Conservation (phyloP, 2,329 filamentous ascomycete genomes). For the Venturia pyrina region DNA sequence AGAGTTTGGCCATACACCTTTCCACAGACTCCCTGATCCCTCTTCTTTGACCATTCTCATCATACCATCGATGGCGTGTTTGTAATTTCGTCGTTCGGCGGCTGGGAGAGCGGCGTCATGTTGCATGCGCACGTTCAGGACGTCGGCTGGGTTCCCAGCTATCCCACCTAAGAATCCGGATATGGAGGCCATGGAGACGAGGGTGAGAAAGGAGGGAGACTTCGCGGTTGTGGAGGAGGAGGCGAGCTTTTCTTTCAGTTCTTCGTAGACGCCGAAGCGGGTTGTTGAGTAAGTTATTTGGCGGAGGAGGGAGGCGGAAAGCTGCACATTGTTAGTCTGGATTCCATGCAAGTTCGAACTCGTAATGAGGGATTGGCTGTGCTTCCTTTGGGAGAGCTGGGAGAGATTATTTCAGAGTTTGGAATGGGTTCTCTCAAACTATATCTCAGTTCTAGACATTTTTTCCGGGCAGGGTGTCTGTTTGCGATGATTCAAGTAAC, state of each 20-base stretch:
- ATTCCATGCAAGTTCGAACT: background rate
- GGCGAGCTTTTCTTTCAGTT: conserved; percentile 66
- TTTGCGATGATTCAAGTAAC: conserved; percentile 17
- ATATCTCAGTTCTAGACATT: background rate
- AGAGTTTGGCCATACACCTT: conserved; percentile 76
- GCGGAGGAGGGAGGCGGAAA: conserved; percentile 84
- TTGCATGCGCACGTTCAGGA: conserved; percentile 98
- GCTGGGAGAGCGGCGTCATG: conserved; percentile 71
- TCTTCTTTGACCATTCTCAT: conserved; percentile 80
- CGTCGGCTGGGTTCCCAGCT: conserved; percentile 88
- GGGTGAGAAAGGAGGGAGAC: conserved; percentile 58
- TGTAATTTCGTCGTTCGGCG: conserved; percentile 74
- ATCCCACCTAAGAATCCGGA: conserved; percentile 85
- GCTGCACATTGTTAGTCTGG: conserved; percentile 27
- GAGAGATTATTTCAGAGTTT: too few species aligned
- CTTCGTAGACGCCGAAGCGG: conserved; percentile 92
- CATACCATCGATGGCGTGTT: conserved; percentile 77
- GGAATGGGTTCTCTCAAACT: background rate
- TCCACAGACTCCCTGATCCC: conserved; percentile 65
- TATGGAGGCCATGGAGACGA: conserved; percentile 70
- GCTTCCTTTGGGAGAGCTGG: too few species aligned
- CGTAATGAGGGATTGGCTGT: too few species aligned
- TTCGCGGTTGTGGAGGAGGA: conserved; percentile 24
- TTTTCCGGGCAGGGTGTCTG: background rate
- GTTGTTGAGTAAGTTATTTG: conserved; percentile 92